Evolutionary conservation across 345 rosid species (phyloP).

Genomic region (Salix exigua): DNA sequence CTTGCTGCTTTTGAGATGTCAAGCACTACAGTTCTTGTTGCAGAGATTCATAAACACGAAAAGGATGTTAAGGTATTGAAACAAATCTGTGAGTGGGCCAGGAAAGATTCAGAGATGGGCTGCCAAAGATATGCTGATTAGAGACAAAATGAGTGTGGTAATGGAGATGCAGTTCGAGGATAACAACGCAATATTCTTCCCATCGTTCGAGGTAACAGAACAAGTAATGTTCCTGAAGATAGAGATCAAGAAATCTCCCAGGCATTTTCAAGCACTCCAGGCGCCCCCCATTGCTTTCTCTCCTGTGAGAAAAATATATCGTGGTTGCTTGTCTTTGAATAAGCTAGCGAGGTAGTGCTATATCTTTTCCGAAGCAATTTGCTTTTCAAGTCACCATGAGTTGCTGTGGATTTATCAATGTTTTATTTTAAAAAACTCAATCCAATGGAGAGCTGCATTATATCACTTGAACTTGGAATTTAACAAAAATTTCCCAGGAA

Average conservation of each 20-base stretch:
- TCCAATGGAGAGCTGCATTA: too few species aligned
- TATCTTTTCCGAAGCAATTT: neutral
- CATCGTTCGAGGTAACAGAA: neutral
- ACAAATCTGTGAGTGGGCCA: constrained; percentile 37
- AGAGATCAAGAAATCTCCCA: neutral
- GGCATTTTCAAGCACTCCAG: neutral
- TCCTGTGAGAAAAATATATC: constrained; percentile 14
- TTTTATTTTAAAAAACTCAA: too few species aligned
- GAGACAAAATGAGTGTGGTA: constrained; percentile 32
- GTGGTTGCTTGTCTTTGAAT: neutral
- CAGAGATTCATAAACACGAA: constrained; percentile 44
- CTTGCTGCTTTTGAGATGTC: constrained; percentile 41
- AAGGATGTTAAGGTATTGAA: constrained; percentile 18
- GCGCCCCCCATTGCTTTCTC: constrained; percentile 18
- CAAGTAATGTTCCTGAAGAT: neutral
- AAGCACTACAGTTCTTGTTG: constrained; percentile 32
- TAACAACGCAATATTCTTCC: neutral
- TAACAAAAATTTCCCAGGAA: neutral
- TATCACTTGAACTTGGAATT: neutral
- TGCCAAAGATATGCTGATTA: constrained; percentile 33
- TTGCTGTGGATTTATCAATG: neutral
- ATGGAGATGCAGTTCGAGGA: constrained; percentile 27
- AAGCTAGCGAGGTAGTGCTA: neutral
- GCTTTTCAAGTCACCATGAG: neutral
- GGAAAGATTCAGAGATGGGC: constrained; percentile 53